Evolutionary conservation across 805 yeast genomes (phyloP).

Genomic region (Dipodascus albidus): DNA sequence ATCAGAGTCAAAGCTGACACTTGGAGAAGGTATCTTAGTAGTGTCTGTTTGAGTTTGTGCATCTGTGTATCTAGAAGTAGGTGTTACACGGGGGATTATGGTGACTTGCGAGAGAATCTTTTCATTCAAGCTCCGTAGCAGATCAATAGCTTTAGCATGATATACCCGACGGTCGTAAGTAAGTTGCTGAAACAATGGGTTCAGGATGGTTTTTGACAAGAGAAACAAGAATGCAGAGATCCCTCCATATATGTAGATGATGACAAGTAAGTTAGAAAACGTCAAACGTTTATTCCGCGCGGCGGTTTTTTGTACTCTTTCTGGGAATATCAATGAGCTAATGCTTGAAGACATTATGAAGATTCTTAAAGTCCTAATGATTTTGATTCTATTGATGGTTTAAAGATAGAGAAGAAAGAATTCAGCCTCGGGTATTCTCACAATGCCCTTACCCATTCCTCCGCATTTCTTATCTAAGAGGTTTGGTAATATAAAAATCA

Average conservation of each 20-base stretch:
- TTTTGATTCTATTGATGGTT: too few relatives aligned
- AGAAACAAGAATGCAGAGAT: constrained; percentile 19
- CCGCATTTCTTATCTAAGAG: neutral
- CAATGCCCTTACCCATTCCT: neutral
- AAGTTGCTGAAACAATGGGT: constrained; percentile 24
- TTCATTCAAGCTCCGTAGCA: constrained; percentile 17
- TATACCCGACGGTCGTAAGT: constrained; percentile 22
- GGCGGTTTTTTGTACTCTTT: neutral
- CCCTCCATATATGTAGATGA: constrained; percentile 25
- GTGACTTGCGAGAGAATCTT: constrained; percentile 13
- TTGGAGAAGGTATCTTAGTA: neutral
- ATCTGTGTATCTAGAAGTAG: constrained; percentile 13
- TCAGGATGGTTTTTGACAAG: constrained; percentile 22
- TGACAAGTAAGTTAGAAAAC: constrained; percentile 14
- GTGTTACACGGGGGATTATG: constrained; percentile 13
- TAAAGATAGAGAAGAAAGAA: too few relatives aligned
- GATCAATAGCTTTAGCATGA: constrained; percentile 18
- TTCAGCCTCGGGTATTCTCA: neutral
- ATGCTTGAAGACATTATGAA: neutral
- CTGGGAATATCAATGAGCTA: neutral
- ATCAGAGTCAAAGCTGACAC: constrained; percentile 2
- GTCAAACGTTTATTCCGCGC: neutral
- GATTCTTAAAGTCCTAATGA: neutral
- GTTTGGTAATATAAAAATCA: too few relatives aligned
- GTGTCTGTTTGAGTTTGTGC: constrained; percentile 19